Evolutionary conservation across 345 rosid genomes (phyloP), one percentile per base, ranked within the genome.

Genomic region (Salix arbutifolia): DNA sequence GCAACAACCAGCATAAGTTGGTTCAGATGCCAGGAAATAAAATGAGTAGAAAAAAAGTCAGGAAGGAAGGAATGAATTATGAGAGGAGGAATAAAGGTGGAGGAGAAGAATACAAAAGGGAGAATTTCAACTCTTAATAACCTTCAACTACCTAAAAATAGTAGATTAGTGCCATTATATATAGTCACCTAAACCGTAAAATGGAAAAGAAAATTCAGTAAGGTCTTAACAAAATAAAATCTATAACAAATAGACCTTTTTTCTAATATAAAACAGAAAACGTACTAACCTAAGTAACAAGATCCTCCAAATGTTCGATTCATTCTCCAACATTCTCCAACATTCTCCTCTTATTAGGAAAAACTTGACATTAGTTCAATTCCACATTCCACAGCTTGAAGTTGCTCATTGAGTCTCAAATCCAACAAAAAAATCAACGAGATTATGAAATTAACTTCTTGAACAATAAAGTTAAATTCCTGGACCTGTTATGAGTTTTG

Each of bases 1-100:
- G 92, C 93, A 87, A 80, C 50, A 84, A 72, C 42, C n/a, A 76
- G 17, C 70, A 85, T 52, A 65, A 13, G 18, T 33, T 19, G 50
- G 65, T 67, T 76, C 70, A 79, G 61, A 70, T 74, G 61, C n/a
- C 33, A 8, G 42, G 23, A n/a, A 31, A 17, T 17, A 69, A 67
- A 73, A 37, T 28, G 61, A 71, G 78, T 53, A 70, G 72, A 73
- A 68, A 56, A 56, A 76, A 40, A 68, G n/a, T 66, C 23, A 56
- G 25, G 6, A 61, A 19, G 11, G 33, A n/a, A 2, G 23, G 33
- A 19, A 65, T 21, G 3, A 66, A n/a, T 11, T 13, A 48, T 14
- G 21, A 3, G 9, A 17, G 12, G 19, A 40, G 62, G 11, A n/a
- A 3, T 21, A n/a, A n/a, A 6, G 26, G 62, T 25, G 23, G 62